Conservation (phyloP, 129 eudicot species). For the Saussurea involucrata region DNA sequence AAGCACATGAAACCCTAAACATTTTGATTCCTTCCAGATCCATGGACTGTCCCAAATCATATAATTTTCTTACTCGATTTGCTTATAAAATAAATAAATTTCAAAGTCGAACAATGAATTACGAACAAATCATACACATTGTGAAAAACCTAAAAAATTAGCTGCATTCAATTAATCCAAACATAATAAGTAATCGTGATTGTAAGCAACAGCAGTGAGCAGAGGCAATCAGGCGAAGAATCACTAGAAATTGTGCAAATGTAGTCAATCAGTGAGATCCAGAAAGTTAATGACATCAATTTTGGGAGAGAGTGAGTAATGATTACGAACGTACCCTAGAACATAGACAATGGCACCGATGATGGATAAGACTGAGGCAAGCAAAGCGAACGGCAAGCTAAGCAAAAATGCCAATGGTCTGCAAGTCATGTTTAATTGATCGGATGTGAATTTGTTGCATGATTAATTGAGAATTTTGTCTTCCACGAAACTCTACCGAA, state of each 20-base stretch:
- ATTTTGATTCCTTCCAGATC: background rate
- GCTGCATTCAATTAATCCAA: background rate
- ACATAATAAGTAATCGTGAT: background rate
- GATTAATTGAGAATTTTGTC: background rate
- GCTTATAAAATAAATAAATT: background rate
- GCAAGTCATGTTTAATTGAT: constrained; percentile 32
- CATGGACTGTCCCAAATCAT: background rate
- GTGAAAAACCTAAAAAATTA: background rate
- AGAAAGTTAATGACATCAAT: background rate
- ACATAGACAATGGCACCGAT: constrained; percentile 40
- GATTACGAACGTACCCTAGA: constrained; percentile 36
- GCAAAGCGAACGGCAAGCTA: constrained; percentile 53
- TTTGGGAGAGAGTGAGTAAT: background rate
- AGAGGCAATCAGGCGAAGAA: background rate
- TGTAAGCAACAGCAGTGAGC: background rate
- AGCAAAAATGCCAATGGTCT: constrained; percentile 55
- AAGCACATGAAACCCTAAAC: background rate
- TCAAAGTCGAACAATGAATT: background rate
- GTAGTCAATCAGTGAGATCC: background rate
- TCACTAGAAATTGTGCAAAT: background rate
- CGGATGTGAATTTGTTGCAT: constrained; percentile 1
- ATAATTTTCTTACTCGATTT: background rate
- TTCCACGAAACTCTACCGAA: background rate
- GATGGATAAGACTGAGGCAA: constrained; percentile 38
- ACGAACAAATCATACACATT: background rate